A percentile compares a stretch with the other conserved stretches of the same genome.
phyloP scores from a whole-genome alignment of 2,329 filamentous ascomycete genomes.

The Chrysoporthe puriensis region DNA sequence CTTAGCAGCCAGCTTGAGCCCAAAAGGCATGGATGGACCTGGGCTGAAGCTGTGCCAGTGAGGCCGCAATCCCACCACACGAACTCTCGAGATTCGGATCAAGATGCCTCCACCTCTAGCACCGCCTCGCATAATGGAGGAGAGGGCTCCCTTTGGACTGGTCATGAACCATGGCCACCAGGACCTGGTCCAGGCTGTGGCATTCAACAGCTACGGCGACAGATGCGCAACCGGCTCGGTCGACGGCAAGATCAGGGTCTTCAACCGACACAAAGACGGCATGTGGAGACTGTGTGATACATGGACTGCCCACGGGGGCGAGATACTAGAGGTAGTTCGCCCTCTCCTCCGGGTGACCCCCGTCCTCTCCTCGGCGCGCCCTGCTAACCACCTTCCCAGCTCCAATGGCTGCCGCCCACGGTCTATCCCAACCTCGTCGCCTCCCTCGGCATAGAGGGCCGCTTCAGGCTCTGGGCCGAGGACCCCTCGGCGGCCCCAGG shows the following conservation, averaged over 20 bases:
- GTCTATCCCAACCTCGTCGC: slow-evolving; percentile 84
- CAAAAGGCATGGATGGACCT: background rate
- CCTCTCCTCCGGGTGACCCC: background rate
- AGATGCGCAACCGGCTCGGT: slow-evolving; percentile 89
- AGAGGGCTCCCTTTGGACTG: slow-evolving; percentile 55
- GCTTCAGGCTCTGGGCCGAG: slow-evolving; percentile 91
- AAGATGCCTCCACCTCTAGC: slow-evolving; percentile 35
- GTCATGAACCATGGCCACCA: slow-evolving; percentile 76
- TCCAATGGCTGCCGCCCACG: slow-evolving; percentile 91
- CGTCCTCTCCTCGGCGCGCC: slow-evolving; percentile 5
- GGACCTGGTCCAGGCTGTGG: slow-evolving; percentile 80
- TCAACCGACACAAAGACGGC: slow-evolving; percentile 79
- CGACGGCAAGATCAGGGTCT: slow-evolving; percentile 91
- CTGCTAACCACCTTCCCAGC: slow-evolving; percentile 50
- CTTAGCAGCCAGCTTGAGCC: background rate
- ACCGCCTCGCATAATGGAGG: slow-evolving; percentile 42
- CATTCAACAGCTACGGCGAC: slow-evolving; percentile 91
- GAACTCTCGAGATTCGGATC: background rate
- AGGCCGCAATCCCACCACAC: background rate
- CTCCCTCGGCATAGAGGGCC: slow-evolving; percentile 86
- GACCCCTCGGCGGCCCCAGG: slow-evolving; percentile 81
- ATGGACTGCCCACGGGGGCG: slow-evolving; percentile 88
- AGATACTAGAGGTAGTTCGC: slow-evolving; percentile 79
- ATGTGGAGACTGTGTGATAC: slow-evolving; percentile 82
- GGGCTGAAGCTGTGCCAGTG: background rate